Evolutionary conservation across 139 green algal species (phyloP), one percentile per base, ranked within the genome.

Genomic region (Picochlorum sp.): DNA sequence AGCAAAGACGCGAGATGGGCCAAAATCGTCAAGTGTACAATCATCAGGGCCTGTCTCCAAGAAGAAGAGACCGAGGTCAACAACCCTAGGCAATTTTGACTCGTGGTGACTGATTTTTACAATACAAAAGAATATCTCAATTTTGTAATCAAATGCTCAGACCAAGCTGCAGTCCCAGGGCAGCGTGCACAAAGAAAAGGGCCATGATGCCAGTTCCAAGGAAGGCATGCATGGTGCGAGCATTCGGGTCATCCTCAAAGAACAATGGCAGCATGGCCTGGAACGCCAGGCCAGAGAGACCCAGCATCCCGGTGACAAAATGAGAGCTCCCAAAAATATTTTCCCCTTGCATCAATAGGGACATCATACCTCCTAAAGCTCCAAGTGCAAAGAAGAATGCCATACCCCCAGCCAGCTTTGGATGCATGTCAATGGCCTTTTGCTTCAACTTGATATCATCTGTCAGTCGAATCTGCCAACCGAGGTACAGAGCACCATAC

Each of bases 311-410:
- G 14, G 81, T 87, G 8, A 45, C 63, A 1, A 79, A 76, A 67
- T 95, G 86, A 10, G 81, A 45, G 61, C 66, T 75, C 67, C 16
- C 56, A 37, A 65, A 82, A 61, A 94, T 79, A 45, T 74, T 68
- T 65, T 79, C 81, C 57, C 62, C 81, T 70, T 93, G 83, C 87
- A 95, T 91, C 20, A 89, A 70, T 11, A 86, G 71, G n/a, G 20
- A 73, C 69, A 92, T 80, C 59, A 84, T 71, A 70, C 87, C 87
- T n/a, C 87, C 87, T 3, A 81, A 23, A 3, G 78, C 87, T 14
- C 87, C 86, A 34, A 90, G 66, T 0, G 79, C 70, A 62, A 94
- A 95, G 74, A 92, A 94, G 37, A 88, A 34, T 45, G 79, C 77
- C 83, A 90, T 90, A 34, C 76, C 81, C 21, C 67, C 55, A 4